These are phyloP conservation scores for Euphrasia confusa DNA, from an alignment of 257 asterid genomes.

Conservation along the genomic window DNA sequence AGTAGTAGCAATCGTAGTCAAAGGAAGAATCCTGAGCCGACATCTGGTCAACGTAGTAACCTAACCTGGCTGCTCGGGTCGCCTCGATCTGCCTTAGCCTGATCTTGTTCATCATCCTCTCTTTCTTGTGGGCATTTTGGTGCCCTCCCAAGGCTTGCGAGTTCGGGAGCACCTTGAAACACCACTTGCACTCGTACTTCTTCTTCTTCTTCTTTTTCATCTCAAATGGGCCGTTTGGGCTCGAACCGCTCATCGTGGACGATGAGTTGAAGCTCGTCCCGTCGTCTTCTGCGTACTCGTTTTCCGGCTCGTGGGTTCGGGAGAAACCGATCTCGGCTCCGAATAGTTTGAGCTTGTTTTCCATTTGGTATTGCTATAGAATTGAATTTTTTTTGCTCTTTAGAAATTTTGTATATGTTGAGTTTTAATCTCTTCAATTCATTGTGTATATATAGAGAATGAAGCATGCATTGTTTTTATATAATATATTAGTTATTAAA, in stretches of 20 bases:
- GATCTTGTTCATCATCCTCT: constrained; percentile 54
- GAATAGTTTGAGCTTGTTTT: constrained; percentile 52
- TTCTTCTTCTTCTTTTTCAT: constrained; percentile 13
- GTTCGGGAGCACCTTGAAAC: constrained; percentile 54
- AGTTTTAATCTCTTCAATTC: too few relatives aligned
- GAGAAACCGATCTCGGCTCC: constrained; percentile 51
- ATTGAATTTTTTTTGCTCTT: background rate
- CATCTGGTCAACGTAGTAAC: constrained; percentile 23
- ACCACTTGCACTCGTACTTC: constrained; percentile 61
- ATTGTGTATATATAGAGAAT: too few relatives aligned
- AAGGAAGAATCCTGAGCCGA: background rate
- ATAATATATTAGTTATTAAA: too few relatives aligned
- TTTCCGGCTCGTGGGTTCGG: background rate
- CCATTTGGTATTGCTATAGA: constrained; percentile 28
- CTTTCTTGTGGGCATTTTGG: constrained; percentile 87
- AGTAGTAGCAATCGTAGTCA: background rate
- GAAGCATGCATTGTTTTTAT: too few relatives aligned
- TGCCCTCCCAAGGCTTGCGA: constrained; percentile 91
- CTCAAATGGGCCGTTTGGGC: background rate
- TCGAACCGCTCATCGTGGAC: constrained; percentile 2
- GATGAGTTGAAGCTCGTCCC: constrained; percentile 47
- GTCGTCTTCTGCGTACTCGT: constrained; percentile 12
- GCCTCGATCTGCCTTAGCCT: constrained; percentile 39
- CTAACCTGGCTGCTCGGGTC: constrained; percentile 39
- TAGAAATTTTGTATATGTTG: background rate